phyloP scores from a whole-genome alignment of 768 basidiomycete genomes.

The Cystobasidium ongulense region DNA sequence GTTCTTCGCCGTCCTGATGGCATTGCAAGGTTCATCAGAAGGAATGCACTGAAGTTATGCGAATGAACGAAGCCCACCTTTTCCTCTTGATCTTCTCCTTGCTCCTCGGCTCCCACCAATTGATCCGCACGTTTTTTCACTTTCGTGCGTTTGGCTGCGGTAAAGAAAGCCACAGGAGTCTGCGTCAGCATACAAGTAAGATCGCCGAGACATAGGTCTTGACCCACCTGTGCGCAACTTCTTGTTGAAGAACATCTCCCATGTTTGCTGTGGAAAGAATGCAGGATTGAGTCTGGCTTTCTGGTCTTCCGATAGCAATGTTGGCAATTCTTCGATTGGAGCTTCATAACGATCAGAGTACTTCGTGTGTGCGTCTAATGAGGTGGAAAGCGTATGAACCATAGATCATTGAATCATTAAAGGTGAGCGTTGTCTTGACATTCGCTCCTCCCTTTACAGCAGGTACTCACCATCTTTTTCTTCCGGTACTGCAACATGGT shows the following conservation, averaged over 20 bases:
- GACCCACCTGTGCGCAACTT: background rate
- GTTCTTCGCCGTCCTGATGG: background rate
- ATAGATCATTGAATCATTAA: too few relatives aligned
- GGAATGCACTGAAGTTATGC: too few relatives aligned
- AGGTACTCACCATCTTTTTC: background rate
- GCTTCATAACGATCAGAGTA: conserved; percentile 29
- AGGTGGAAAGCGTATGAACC: background rate
- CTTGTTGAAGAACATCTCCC: conserved; percentile 26
- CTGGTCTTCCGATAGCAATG: background rate
- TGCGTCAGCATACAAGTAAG: background rate
- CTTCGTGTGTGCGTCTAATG: background rate
- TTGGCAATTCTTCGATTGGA: conserved; percentile 9
- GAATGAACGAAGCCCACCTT: background rate
- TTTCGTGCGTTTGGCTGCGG: background rate
- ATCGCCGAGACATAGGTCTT: background rate
- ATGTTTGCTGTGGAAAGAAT: conserved; percentile 23
- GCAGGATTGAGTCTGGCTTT: conserved; percentile 21
- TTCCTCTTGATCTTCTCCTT: conserved; percentile 18
- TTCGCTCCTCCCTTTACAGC: too few relatives aligned
- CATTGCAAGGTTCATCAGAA: background rate
- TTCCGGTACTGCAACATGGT: conserved; percentile 22
- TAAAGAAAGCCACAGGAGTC: background rate
- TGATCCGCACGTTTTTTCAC: conserved; percentile 7
- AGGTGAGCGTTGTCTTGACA: too few relatives aligned
- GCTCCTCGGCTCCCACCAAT: conserved; percentile 1